phyloP scores from a whole-genome alignment of 179 eudicot species.

The Pouteria campechiana region DNA sequence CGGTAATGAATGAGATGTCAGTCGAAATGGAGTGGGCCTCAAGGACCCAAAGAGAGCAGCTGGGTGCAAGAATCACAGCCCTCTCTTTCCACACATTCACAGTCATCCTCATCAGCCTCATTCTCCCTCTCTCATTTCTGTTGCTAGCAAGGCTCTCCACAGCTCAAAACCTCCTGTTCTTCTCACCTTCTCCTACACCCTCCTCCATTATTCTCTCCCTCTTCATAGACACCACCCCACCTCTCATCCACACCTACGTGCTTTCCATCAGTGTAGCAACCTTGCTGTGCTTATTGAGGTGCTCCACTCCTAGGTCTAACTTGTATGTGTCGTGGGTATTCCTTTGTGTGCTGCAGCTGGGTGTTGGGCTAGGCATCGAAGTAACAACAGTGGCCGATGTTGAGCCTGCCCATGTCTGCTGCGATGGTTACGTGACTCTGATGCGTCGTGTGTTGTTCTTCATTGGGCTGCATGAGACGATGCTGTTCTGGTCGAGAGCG shows the following conservation, averaged over 20 bases:
- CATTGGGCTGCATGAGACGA: slow-evolving; percentile 72
- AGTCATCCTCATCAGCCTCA: slow-evolving; percentile 61
- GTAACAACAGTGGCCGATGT: slow-evolving; percentile 44
- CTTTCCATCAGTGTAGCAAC: slow-evolving; percentile 25
- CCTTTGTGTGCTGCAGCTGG: slow-evolving; percentile 45
- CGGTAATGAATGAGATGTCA: no score
- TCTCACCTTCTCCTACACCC: slow-evolving; percentile 7
- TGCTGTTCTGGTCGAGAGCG: slow-evolving; percentile 49
- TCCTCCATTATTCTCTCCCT: slow-evolving; percentile 13
- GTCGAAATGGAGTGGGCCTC: background rate
- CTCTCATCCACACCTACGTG: slow-evolving; percentile 36
- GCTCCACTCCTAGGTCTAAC: slow-evolving; percentile 9
- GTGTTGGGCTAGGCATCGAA: slow-evolving; percentile 62
- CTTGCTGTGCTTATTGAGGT: slow-evolving; percentile 18
- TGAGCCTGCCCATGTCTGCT: no score
- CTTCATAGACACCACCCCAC: slow-evolving; percentile 41
- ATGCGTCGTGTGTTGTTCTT: slow-evolving; percentile 41
- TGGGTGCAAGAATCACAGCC: background rate
- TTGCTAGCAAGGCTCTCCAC: slow-evolving; percentile 64
- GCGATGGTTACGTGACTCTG: slow-evolving; percentile 36
- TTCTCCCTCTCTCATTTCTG: slow-evolving; percentile 74
- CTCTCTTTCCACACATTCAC: slow-evolving; percentile 45
- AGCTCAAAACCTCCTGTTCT: slow-evolving; percentile 36
- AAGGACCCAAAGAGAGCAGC: background rate
- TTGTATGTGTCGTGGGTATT: slow-evolving; percentile 52